Base-by-base conservation (phyloP, 78 protist species). In the Pigoraptor vietnamica region DNA sequence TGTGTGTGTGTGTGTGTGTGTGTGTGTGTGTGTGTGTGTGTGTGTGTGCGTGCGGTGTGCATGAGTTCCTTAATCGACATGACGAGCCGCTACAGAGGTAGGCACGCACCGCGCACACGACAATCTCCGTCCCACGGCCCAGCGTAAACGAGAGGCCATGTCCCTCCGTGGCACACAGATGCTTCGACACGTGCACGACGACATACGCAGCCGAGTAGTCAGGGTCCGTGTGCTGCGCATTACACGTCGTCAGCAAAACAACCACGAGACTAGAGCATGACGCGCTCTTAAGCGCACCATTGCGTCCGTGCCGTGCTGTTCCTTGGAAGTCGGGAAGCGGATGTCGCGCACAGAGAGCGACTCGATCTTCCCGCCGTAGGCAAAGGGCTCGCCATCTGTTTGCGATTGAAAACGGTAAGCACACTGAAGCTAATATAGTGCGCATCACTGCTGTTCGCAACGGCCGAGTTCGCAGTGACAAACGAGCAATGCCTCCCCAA, bases 61-160 rank as follows among this genome's bases (percentile, higher is more conserved):
- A 48, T 48, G 67, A 48, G 14, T 14, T 6, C 67, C 6, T 48
- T 14, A 48, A n/a, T n/a, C n/a, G n/a, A n/a, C n/a, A n/a, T n/a
- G n/a, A n/a, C n/a, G n/a, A n/a, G n/a, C n/a, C n/a, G n/a, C n/a
- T n/a, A n/a, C n/a, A n/a, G n/a, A n/a, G n/a, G n/a, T n/a, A n/a
- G n/a, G n/a, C 14, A 48, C 67, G 29, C 14, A 48, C 67, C 67
- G 29, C 67, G 67, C 67, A 29, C 32, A 90, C 93, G 40, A 90
- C 90, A 24, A 91, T 88, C 87, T 90, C 92, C n/a, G 90, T 90
- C 40, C 95, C 95, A 25, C 92, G 90, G 0, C 95, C 95, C 39
- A 93, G 89, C 14, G 95, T 93, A 48, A 93, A 93, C 37, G 95
- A 89, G 35, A 91, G 25, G 2, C 95, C 95, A 87, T 87, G 39